These are phyloP conservation scores for Quercus wislizeni DNA, from an alignment of 306 rosid species.

Conservation along the genomic window DNA sequence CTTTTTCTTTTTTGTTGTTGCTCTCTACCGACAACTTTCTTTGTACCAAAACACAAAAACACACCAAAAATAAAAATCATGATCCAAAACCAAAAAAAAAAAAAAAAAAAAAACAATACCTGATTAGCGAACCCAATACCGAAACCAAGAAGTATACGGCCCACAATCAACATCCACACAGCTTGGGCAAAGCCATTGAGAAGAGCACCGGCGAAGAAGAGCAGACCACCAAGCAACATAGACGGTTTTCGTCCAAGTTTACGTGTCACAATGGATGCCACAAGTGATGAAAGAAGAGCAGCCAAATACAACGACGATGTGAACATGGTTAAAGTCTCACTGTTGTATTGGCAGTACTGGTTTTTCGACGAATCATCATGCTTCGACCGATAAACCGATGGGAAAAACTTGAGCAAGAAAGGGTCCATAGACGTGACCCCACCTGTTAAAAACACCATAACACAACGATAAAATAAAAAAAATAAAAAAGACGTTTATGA, in stretches of 20 bases:
- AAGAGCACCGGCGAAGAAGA: conserved; percentile 69
- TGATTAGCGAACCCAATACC: conserved; percentile 93
- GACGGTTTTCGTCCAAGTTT: conserved; percentile 70
- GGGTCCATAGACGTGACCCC: conserved; percentile 95
- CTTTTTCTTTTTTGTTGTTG: background rate
- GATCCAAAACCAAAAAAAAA: background rate
- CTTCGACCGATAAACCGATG: conserved; percentile 60
- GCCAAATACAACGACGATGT: conserved; percentile 90
- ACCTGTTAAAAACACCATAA: conserved; percentile 34
- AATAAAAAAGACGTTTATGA: no score
- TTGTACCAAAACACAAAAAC: background rate
- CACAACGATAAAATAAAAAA: background rate
- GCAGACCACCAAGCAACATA: conserved; percentile 80
- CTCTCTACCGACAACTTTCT: conserved; percentile 1
- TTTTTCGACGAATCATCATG: conserved; percentile 17
- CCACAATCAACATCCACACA: conserved; percentile 76
- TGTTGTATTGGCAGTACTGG: conserved; percentile 83
- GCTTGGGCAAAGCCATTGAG: conserved; percentile 61
- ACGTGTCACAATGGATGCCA: conserved; percentile 68
- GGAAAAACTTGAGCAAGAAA: conserved; percentile 66
- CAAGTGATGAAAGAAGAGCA: conserved; percentile 75
- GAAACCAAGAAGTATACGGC: conserved; percentile 91
- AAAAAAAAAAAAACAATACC: conserved; percentile 35
- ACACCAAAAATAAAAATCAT: conserved; percentile 7
- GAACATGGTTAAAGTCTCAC: conserved; percentile 68